A percentile compares a stretch with the other conserved stretches of the same genome.
Evolutionary conservation across 345 rosid species (phyloP).

Genomic region (Alliaria petiolata): DNA sequence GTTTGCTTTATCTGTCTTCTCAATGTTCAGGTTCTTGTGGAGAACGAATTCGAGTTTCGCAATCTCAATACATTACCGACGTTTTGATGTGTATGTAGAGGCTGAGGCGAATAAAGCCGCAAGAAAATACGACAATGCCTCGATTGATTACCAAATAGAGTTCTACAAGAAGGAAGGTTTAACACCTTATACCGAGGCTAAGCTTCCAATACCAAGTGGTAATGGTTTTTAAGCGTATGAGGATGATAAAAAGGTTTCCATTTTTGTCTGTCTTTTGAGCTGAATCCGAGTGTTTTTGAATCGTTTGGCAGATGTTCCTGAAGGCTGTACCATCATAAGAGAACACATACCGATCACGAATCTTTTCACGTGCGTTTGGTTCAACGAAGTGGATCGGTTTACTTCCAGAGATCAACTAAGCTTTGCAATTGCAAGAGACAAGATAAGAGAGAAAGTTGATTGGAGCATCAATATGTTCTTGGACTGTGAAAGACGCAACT

Average conservation of each 20-base stretch:
- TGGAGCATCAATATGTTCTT: conserved; percentile 78
- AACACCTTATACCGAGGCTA: conserved; percentile 65
- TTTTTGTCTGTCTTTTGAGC: background rate
- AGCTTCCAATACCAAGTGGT: conserved; percentile 93
- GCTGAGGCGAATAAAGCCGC: conserved; percentile 96
- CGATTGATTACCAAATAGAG: conserved; percentile 74
- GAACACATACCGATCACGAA: conserved; percentile 82
- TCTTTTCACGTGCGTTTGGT: conserved; percentile 87
- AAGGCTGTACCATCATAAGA: conserved; percentile 81
- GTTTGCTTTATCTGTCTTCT: background rate
- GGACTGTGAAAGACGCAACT: conserved; percentile 93
- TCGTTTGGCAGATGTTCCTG: conserved; percentile 82
- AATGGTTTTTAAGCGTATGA: conserved; percentile 12
- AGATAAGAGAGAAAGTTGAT: conserved; percentile 58
- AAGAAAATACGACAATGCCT: conserved; percentile 69
- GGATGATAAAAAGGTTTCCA: background rate
- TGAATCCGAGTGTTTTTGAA: background rate
- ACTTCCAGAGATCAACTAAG: conserved; percentile 91
- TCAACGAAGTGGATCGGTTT: conserved; percentile 89
- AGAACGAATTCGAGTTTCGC: conserved; percentile 69
- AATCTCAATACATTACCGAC: conserved; percentile 76
- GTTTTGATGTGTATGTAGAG: conserved; percentile 82
- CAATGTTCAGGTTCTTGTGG: conserved; percentile 69
- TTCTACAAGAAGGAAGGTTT: conserved; percentile 79
- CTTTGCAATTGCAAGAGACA: conserved; percentile 83